These are phyloP conservation scores for Clarireedia paspali DNA, from an alignment of 2,329 filamentous ascomycete species.

Conservation along the genomic window DNA sequence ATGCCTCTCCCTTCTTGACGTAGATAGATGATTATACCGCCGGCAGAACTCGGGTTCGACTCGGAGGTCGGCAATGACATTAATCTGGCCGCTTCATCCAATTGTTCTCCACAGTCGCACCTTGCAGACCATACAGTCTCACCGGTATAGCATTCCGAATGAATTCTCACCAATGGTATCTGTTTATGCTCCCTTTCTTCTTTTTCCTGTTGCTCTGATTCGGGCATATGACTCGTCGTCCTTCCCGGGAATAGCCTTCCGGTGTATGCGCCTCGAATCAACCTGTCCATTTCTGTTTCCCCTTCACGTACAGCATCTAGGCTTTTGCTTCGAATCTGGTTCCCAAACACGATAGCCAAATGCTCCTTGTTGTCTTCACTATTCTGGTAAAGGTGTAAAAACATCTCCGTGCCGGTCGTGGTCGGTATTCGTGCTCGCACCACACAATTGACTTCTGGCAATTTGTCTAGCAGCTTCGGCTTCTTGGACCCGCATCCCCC, in stretches of 20 bases:
- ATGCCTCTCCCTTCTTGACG: conserved; percentile 95
- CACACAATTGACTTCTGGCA: conserved; percentile 86
- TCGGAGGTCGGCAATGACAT: conserved; percentile 67
- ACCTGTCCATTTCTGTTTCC: conserved; percentile 81
- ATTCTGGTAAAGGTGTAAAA: conserved; percentile 89
- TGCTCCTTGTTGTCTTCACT: conserved; percentile 93
- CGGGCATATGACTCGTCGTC: conserved; percentile 40
- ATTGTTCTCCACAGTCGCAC: conserved; percentile 95
- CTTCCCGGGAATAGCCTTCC: conserved; percentile 82
- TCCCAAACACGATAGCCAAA: conserved; percentile 92
- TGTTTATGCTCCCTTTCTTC: conserved; percentile 9
- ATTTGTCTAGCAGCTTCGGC: conserved; percentile 63
- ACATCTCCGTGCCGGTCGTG: conserved; percentile 89
- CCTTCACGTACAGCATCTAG: conserved; percentile 65
- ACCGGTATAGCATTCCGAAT: conserved; percentile 97
- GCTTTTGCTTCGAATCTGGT: conserved; percentile 66
- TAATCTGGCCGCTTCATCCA: conserved; percentile 88
- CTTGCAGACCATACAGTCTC: conserved; percentile 98
- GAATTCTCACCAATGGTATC: conserved; percentile 77
- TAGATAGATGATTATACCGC: conserved; percentile 91
- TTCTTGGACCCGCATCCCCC: conserved; percentile 56
- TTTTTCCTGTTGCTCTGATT: background rate
- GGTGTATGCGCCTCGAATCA: conserved; percentile 90
- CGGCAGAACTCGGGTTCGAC: conserved; percentile 32
- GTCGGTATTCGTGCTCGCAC: conserved; percentile 94